Conservation (phyloP, 2,329 filamentous ascomycete genomes). For the Trichoderma sp. region DNA sequence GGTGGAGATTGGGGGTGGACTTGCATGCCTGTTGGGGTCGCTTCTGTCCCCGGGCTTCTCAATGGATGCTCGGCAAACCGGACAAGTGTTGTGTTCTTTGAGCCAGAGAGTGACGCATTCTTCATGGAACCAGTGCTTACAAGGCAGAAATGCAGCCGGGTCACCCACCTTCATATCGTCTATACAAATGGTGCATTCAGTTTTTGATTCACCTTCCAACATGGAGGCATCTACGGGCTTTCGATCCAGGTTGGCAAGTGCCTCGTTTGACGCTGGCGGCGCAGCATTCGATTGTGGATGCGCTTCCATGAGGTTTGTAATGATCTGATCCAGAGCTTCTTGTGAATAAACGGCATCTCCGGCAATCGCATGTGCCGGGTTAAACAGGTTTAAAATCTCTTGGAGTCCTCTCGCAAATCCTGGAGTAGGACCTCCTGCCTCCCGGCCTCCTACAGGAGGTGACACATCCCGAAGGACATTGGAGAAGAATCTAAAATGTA, state of each 20-base stretch:
- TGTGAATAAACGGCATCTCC: constrained; percentile 89
- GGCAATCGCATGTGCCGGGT: constrained; percentile 50
- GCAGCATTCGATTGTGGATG: constrained; percentile 74
- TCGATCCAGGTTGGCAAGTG: constrained; percentile 71
- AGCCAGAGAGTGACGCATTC: constrained; percentile 81
- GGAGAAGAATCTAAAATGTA: constrained; percentile 43
- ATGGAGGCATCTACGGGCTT: constrained; percentile 68
- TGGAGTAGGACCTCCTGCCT: constrained; percentile 26
- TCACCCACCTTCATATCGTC: constrained; percentile 73
- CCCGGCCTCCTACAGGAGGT: constrained; percentile 31
- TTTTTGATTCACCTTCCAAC: constrained; percentile 62
- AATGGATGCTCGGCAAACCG: constrained; percentile 67
- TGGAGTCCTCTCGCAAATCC: constrained; percentile 41
- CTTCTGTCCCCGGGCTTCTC: constrained; percentile 35
- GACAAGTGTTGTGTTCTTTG: constrained; percentile 87
- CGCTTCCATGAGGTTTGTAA: constrained; percentile 84
- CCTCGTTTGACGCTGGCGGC: constrained; percentile 72
- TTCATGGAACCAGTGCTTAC: constrained; percentile 91
- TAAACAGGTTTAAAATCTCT: constrained; percentile 54
- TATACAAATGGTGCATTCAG: constrained; percentile 94
- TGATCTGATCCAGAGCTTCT: constrained; percentile 84
- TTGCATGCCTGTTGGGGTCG: constrained; percentile 15
- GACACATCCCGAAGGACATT: constrained; percentile 42
- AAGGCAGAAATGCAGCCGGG: constrained; percentile 75
- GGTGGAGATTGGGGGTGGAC: neutral